These are phyloP conservation scores for Celoporthe dispersa DNA, from an alignment of 2,329 filamentous ascomycete species.

Conservation along the genomic window DNA sequence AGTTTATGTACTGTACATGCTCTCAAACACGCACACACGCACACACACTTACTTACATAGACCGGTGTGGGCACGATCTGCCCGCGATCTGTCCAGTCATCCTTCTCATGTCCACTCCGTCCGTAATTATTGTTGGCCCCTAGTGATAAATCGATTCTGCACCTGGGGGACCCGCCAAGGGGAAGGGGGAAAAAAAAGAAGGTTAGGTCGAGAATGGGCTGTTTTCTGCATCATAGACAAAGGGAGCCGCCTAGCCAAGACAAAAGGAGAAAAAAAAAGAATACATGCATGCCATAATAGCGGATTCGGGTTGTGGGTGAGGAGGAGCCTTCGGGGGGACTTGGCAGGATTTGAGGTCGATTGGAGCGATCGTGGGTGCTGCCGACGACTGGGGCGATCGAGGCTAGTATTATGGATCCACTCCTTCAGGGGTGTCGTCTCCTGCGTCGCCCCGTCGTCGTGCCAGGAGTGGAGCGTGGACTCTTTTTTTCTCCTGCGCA, in stretches of 20 bases:
- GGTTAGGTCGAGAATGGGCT: not conserved
- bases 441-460: not conserved
- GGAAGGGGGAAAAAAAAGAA: too few species aligned
- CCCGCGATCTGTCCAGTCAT: not conserved
- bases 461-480: not conserved
- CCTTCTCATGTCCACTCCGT: not conserved
- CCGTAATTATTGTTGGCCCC: not conserved
- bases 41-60: not conserved
- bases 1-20: too few species aligned
- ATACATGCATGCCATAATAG: not conserved
- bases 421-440: not conserved
- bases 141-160: not conserved
- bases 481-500: not conserved
- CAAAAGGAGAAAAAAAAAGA: not conserved
- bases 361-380: slow-evolving; percentile 24
- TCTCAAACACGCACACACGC: too few species aligned
- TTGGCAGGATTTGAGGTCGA: slow-evolving; percentile 11
- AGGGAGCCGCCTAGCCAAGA: not conserved
- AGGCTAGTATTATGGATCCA: slow-evolving; percentile 1
- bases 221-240: not conserved
- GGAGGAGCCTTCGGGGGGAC: too few species aligned
- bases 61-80: not conserved
- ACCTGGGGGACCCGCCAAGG: too few species aligned
- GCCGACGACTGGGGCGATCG: slow-evolving; percentile 11
- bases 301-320: not conserved